Conservation (phyloP, 2,329 filamentous ascomycete species). For the Alternaria panax region DNA sequence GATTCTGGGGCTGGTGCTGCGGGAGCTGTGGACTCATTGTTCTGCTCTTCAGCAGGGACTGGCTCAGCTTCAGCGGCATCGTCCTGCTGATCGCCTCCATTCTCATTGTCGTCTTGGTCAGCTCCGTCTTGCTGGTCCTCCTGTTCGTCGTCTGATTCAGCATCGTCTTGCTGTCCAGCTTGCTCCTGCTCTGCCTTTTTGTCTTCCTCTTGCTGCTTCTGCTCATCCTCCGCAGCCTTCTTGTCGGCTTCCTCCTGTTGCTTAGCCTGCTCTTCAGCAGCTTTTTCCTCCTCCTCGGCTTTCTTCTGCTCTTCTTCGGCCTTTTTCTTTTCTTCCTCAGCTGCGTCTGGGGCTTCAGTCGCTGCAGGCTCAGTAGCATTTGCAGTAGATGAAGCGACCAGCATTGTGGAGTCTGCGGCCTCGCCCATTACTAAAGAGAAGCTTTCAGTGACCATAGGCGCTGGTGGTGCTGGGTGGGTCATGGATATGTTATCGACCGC, state of each 20-base stretch:
- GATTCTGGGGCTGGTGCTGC: not conserved
- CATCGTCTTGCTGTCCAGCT: not conserved
- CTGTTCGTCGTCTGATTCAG: constrained; percentile 1
- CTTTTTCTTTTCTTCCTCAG: constrained; percentile 1
- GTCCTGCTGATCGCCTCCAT: constrained; percentile 2
- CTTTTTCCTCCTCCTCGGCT: not conserved
- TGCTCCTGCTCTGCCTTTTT: constrained; percentile 3
- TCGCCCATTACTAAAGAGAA: constrained; percentile 16
- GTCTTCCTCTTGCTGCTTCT: constrained; percentile 9
- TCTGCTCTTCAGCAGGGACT: constrained; percentile 1
- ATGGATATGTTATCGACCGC: not conserved
- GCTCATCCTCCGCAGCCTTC: constrained; percentile 5
- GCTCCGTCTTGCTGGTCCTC: not conserved
- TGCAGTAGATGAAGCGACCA: not conserved
- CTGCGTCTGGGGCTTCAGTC: not conserved
- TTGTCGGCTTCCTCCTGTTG: constrained; percentile 5
- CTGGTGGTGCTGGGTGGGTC: constrained; percentile 9
- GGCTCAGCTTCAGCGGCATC: constrained; percentile 1
- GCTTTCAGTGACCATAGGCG: constrained; percentile 15
- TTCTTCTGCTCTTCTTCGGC: constrained; percentile 1
- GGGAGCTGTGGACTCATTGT: not conserved
- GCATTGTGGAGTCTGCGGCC: not conserved
- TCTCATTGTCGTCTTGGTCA: constrained; percentile 1
- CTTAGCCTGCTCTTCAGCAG: not conserved
- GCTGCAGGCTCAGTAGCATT: not conserved